Percentiles rank a stretch among this genome's conserved stretches.
phyloP scores from a whole-genome alignment of 306 rosid genomes.

The Cucurbita maxima region DNA sequence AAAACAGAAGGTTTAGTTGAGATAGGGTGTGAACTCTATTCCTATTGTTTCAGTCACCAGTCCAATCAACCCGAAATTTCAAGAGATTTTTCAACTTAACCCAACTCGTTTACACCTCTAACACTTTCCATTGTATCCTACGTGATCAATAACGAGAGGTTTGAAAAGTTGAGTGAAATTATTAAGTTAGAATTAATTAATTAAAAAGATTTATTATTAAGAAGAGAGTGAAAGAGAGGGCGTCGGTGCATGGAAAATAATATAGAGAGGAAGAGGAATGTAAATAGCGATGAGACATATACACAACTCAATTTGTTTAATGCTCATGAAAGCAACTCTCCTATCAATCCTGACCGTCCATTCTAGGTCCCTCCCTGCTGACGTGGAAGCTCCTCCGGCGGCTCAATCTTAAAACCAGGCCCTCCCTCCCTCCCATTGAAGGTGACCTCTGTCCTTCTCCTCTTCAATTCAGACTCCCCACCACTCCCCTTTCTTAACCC shows the following conservation, averaged over 20 bases:
- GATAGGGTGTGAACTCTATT: no score
- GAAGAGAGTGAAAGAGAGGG: background rate
- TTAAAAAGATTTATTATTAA: no score
- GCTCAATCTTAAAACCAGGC: background rate
- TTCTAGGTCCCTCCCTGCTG: background rate
- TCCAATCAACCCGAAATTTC: no score
- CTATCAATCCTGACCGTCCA: background rate
- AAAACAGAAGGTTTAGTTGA: no score
- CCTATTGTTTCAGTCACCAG: no score
- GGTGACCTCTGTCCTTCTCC: background rate
- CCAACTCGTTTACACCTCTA: no score
- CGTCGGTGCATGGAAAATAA: constrained; percentile 7
- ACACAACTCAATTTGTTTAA: background rate
- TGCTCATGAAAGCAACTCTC: background rate
- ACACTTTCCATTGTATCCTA: no score
- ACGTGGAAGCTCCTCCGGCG: background rate
- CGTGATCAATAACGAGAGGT: no score
- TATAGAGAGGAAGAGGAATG: no score
- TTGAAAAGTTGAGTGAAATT: no score
- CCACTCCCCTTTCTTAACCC: background rate
- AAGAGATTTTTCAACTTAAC: no score
- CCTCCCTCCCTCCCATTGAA: background rate
- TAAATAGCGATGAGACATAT: background rate
- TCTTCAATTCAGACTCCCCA: constrained; percentile 3
- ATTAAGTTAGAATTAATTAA: no score